Percentiles rank a stretch among this genome's conserved stretches.
Conservation (phyloP, 2,329 filamentous ascomycete genomes). For the Thelonectria olida region DNA sequence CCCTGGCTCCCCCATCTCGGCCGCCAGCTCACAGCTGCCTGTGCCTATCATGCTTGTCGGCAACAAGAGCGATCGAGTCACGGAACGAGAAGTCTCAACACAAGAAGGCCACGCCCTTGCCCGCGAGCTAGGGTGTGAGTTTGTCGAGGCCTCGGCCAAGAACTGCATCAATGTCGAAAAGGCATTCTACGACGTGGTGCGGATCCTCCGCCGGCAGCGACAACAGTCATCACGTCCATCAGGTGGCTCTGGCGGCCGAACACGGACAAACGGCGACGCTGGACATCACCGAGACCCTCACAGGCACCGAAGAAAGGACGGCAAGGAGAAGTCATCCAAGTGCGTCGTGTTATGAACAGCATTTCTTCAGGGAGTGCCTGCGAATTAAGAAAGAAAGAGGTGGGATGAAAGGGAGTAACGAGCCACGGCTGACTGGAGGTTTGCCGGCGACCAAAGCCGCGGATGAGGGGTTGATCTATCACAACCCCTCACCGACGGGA, state of each 20-base stretch:
- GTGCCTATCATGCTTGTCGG: conserved; percentile 98
- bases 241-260: conserved; percentile 48
- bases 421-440: conserved; percentile 22
- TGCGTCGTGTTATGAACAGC: conserved; percentile 52
- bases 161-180: conserved; percentile 99
- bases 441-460: conserved; percentile 29
- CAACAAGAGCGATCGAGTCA: conserved; percentile 97
- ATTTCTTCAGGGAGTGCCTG: conserved; percentile 1
- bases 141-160: conserved; percentile 96
- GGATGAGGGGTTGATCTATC: conserved; percentile 28
- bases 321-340: conserved; percentile 47
- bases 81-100: conserved; percentile 94
- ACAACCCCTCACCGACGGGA: conserved; percentile 31
- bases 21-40: conserved; percentile 68
- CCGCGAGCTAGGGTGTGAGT: conserved; percentile 92
- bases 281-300: conserved; percentile 43
- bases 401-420: conserved; percentile 26
- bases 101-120: conserved; percentile 94
- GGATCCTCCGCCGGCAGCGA: conserved; percentile 86
- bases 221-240: conserved; percentile 60
- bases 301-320: conserved; percentile 47
- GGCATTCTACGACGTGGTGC: conserved; percentile 96
- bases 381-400: conserved; percentile 18
- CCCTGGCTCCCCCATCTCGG: conserved; percentile 75
- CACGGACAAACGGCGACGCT: conserved; percentile 49